Evolutionary conservation across 257 asterid species (phyloP).

Genomic region (Henckelia pumila): DNA sequence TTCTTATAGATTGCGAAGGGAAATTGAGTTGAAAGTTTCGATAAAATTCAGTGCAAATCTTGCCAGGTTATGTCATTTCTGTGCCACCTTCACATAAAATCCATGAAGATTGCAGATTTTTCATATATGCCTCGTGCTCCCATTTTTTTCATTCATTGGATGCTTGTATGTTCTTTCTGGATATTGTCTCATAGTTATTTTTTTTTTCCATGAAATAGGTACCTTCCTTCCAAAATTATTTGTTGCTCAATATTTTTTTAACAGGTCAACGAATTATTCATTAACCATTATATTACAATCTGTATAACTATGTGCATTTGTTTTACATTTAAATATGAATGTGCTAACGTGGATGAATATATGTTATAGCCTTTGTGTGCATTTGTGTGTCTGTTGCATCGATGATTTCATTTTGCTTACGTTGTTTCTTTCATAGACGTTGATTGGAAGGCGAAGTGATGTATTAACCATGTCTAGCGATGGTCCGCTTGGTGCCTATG

Average conservation of each 20-base stretch:
- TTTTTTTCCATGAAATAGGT: background rate
- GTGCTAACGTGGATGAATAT: slow-evolving; percentile 2
- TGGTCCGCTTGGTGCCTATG: slow-evolving; percentile 96
- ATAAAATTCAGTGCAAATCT: slow-evolving; percentile 69
- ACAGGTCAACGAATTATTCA: too few species aligned
- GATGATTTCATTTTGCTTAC: slow-evolving; percentile 19
- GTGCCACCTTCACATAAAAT: background rate
- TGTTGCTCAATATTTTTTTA: too few species aligned
- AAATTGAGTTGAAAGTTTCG: slow-evolving; percentile 86
- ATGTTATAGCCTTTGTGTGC: background rate
- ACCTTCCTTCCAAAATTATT: too few species aligned
- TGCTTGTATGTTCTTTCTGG: background rate
- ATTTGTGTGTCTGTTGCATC: slow-evolving; percentile 11
- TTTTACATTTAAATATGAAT: too few species aligned
- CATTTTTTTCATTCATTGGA: background rate
- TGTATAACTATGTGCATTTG: too few species aligned
- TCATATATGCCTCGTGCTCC: background rate
- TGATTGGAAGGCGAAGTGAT: slow-evolving; percentile 81
- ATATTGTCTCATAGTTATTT: background rate
- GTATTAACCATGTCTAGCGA: slow-evolving; percentile 94
- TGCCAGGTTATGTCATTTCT: slow-evolving; percentile 55
- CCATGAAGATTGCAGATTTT: background rate
- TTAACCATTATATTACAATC: background rate
- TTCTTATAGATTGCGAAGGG: slow-evolving; percentile 81
- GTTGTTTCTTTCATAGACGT: slow-evolving; percentile 39